These are phyloP conservation scores for Fomitopsis serialis DNA, from an alignment of 768 basidiomycete genomes.

Conservation along the genomic window DNA sequence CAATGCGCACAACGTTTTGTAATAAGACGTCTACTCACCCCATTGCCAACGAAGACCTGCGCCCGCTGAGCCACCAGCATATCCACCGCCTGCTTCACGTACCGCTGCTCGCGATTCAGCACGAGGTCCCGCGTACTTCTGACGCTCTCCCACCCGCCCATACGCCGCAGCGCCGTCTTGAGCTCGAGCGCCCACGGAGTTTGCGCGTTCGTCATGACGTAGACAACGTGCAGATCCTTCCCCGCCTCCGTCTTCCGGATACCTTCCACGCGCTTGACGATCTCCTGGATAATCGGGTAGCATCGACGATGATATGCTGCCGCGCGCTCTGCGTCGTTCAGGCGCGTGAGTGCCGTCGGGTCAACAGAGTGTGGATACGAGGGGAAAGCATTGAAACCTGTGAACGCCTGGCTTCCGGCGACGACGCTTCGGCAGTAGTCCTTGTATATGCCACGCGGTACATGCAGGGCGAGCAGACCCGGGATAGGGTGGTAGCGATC, in stretches of 20 bases:
- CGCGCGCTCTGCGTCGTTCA: conserved; percentile 14
- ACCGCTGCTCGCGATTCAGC: conserved; percentile 36
- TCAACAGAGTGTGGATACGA: conserved; percentile 31
- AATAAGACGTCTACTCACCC: too few species aligned
- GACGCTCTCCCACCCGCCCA: conserved; percentile 33
- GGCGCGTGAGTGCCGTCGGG: conserved; percentile 21
- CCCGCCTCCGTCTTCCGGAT: conserved; percentile 22
- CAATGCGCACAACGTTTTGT: too few species aligned
- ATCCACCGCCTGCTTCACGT: conserved; percentile 40
- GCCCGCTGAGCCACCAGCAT: conserved; percentile 43
- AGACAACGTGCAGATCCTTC: conserved; percentile 29
- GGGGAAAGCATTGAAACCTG: conserved; percentile 40
- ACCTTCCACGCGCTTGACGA: conserved; percentile 31
- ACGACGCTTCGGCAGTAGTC: conserved; percentile 36
- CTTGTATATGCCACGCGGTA: conserved; percentile 44
- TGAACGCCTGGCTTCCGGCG: conserved; percentile 34
- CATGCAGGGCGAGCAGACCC: conserved; percentile 42
- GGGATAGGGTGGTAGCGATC: conserved; percentile 16
- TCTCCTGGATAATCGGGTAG: conserved; percentile 35
- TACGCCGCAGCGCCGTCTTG: conserved; percentile 25
- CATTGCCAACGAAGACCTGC: conserved; percentile 44
- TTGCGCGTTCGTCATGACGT: conserved; percentile 43
- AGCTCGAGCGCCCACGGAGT: conserved; percentile 35
- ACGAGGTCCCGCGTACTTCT: conserved; percentile 35
- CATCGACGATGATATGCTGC: conserved; percentile 33